Evolutionary conservation across 495 filamentous ascomycete genomes (phyloP), one percentile per base, ranked within the genome.

Genomic region (Talaromyces stipitatus): DNA sequence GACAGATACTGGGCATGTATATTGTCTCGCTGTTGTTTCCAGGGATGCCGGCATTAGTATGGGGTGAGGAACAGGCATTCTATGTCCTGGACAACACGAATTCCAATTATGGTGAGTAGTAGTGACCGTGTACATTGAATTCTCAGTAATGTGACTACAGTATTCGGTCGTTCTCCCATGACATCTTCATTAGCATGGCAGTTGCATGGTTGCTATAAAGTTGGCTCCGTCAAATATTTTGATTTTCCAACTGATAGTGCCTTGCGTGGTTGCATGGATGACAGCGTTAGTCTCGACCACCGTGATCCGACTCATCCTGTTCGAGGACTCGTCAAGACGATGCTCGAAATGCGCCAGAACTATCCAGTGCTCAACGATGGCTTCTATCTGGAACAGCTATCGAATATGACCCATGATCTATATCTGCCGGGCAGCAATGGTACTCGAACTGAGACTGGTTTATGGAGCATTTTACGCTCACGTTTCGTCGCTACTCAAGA

Each of bases 1-100:
- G 70, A 38, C 68, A 75, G 59, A 52, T 72, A 26, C 66, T 80
- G 2, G 77, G 61, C n/a, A 62, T 73, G 5, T 78, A 73, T 59
- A 66, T 80, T 46, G 67, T 71, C 11, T 73, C 72, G 16, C 54
- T 78, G 20, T 50, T 72, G 32, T 69, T 80, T 63, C 77, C 77
- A 7, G 77, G 77, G 5, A 74, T 73, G 29, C 77, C 77, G 7
- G 54, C 78, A 10, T 62, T 78, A 20, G 60, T 64, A 29, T 80
- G 75, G 76, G 77, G 77, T 22, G 76, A 80, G 59, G 77, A 80
- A 60, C 77, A 80, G 60, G 74, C 70, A 2, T 76, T 75, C 51
- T 76, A 80, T 53, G 64, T 76, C 14, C 61, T 77, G 16, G 76
- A 78, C 20, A 80, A 70, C 57, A 73, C 72, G 23, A 72, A 73